These are phyloP conservation scores for Lobosporangium transversale DNA, from an alignment of 192 early-diverging fungal species.

Conservation along the genomic window DNA sequence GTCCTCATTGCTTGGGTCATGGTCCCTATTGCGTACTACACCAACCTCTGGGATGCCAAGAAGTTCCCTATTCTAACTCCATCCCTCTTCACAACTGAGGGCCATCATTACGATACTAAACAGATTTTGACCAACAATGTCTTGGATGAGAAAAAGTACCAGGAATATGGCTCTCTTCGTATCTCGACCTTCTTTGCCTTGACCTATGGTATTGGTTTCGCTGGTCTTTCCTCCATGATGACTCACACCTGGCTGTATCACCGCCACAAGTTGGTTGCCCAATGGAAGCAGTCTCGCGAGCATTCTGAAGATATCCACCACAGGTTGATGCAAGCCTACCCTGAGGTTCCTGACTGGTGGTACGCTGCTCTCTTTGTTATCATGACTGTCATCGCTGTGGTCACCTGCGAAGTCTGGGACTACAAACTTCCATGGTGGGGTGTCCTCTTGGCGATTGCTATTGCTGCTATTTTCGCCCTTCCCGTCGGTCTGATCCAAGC, in stretches of 20 bases:
- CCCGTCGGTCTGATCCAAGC: slow-evolving; percentile 70
- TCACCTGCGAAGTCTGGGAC: slow-evolving; percentile 41
- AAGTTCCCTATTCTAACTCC: slow-evolving; percentile 53
- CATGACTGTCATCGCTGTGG: slow-evolving; percentile 48
- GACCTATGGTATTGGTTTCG: slow-evolving; percentile 63
- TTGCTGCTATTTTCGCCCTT: slow-evolving; percentile 55
- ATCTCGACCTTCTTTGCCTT: slow-evolving; percentile 62
- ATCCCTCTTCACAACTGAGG: slow-evolving; percentile 37
- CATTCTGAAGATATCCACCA: slow-evolving; percentile 66
- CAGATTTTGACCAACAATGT: slow-evolving; percentile 40
- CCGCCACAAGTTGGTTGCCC: slow-evolving; percentile 61
- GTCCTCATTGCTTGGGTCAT: slow-evolving; percentile 74
- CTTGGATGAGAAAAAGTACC: slow-evolving; percentile 58
- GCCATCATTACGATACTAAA: slow-evolving; percentile 42
- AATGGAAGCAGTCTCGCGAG: slow-evolving; percentile 50
- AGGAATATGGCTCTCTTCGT: slow-evolving; percentile 56
- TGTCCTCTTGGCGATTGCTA: slow-evolving; percentile 52
- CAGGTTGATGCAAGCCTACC: slow-evolving; percentile 73
- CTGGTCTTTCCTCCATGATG: slow-evolving; percentile 64
- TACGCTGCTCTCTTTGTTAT: slow-evolving; percentile 56
- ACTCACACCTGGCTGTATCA: slow-evolving; percentile 71
- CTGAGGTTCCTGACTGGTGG: slow-evolving; percentile 68
- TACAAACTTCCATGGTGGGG: slow-evolving; percentile 63
- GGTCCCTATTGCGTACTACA: slow-evolving; percentile 72
- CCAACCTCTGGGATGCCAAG: slow-evolving; percentile 64